Conservation (phyloP, 176 grass and related monocot species). For the Avena atlantica region DNA sequence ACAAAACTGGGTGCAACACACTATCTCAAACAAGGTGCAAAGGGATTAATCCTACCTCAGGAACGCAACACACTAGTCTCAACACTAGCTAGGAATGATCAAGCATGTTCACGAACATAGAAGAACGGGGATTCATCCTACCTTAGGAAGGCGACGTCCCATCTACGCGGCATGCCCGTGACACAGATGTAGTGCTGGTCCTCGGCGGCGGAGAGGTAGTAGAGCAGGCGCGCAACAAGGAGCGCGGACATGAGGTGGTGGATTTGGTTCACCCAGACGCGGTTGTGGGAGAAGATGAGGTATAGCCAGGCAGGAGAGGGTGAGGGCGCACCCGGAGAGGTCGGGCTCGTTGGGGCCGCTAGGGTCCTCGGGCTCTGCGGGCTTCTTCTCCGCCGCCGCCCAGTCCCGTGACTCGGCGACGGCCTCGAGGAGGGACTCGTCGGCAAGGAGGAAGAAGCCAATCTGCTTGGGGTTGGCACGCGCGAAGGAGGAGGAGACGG, state of each 20-base stretch:
- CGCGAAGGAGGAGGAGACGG: slow-evolving; percentile 55
- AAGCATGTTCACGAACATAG: too few species aligned
- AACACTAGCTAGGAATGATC: too few species aligned
- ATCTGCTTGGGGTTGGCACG: slow-evolving; percentile 52
- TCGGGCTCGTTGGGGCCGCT: slow-evolving; percentile 37
- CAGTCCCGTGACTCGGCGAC: slow-evolving; percentile 52
- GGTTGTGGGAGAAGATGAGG: slow-evolving; percentile 67
- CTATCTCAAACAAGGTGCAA: too few species aligned
- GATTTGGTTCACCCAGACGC: slow-evolving; percentile 56
- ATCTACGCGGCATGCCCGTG: slow-evolving; percentile 80
- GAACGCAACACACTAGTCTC: too few species aligned
- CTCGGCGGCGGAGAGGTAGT: slow-evolving; percentile 80
- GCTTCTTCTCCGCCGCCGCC: slow-evolving; percentile 34
- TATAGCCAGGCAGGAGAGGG: slow-evolving; percentile 61
- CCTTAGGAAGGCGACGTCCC: slow-evolving; percentile 69
- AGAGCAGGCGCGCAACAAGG: slow-evolving; percentile 67
- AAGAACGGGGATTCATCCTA: too few species aligned
- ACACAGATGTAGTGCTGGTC: slow-evolving; percentile 89
- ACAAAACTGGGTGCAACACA: too few species aligned
- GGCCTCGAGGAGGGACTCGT: slow-evolving; percentile 74
- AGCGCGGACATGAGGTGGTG: slow-evolving; percentile 92
- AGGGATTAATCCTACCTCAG: too few species aligned
- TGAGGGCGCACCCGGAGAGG: slow-evolving; percentile 64
- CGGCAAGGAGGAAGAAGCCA: slow-evolving; percentile 84
- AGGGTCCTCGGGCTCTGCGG: slow-evolving; percentile 29